phyloP scores from a whole-genome alignment of 2,329 filamentous ascomycete species.

The Paramyrothecium roridum region DNA sequence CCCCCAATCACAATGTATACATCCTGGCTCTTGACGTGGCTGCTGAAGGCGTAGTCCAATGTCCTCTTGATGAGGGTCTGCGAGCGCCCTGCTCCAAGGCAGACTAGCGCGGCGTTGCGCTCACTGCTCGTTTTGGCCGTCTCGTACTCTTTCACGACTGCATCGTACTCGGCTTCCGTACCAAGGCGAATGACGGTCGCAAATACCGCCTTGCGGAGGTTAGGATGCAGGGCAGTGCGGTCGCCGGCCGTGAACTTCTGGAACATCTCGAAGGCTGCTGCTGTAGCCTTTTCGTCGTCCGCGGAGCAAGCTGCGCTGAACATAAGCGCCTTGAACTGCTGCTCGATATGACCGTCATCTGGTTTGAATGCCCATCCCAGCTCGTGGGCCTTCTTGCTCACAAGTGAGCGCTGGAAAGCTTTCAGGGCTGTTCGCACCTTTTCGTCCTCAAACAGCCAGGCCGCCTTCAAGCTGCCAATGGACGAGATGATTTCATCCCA shows the following conservation, averaged over 20 bases:
- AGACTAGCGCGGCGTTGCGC: conserved; percentile 85
- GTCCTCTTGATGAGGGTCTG: conserved; percentile 80
- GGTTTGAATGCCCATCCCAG: conserved; percentile 87
- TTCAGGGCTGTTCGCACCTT: conserved; percentile 72
- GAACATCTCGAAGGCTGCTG: conserved; percentile 87
- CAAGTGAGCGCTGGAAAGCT: conserved; percentile 76
- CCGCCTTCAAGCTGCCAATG: conserved; percentile 72
- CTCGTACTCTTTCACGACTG: conserved; percentile 21
- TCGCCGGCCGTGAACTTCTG: conserved; percentile 79
- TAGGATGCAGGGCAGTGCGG: conserved; percentile 80
- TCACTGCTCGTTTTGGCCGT: conserved; percentile 70
- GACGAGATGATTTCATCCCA: conserved; percentile 90
- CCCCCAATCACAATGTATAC: conserved; percentile 85
- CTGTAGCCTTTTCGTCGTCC: conserved; percentile 75
- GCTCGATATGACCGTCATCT: conserved; percentile 80
- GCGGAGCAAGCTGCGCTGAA: conserved; percentile 80
- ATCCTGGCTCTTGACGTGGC: conserved; percentile 90
- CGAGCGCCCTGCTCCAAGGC: conserved; percentile 73
- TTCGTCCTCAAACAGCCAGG: conserved; percentile 78
- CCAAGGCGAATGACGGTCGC: conserved; percentile 80
- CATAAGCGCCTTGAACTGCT: conserved; percentile 91
- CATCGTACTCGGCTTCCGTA: conserved; percentile 52
- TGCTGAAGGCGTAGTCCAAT: conserved; percentile 69
- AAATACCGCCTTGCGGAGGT: conserved; percentile 84
- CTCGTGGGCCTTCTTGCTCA: conserved; percentile 77